phyloP scores from a whole-genome alignment of 2,329 filamentous ascomycete species.

The Gnomoniopsis smithogilvyi region DNA sequence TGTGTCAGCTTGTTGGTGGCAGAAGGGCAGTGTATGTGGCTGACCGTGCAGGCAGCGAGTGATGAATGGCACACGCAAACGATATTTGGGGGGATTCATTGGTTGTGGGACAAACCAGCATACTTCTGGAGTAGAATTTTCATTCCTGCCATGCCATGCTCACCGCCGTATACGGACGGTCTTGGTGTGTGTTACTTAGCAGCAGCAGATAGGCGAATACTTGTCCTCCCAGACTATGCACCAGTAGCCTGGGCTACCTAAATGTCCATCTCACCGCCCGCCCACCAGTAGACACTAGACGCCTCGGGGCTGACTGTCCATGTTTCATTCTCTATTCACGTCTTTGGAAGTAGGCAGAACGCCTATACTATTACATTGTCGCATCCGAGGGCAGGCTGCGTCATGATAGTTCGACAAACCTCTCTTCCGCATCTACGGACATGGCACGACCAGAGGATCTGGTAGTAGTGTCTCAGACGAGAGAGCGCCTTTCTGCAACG shows the following conservation, averaged over 20 bases:
- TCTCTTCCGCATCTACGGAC: neutral
- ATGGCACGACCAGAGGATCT: neutral
- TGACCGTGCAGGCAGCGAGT: neutral
- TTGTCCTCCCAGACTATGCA: slow-evolving; percentile 6
- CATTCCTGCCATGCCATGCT: neutral
- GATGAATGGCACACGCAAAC: too few species aligned
- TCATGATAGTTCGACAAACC: too few species aligned
- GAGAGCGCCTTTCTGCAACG: slow-evolving; percentile 14
- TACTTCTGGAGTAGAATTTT: too few species aligned
- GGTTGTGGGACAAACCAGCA: too few species aligned
- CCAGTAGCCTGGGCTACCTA: neutral
- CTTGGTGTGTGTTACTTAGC: neutral
- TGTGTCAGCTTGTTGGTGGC: too few species aligned
- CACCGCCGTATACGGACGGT: neutral
- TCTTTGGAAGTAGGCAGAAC: neutral
- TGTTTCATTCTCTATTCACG: neutral
- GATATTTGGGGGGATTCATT: too few species aligned
- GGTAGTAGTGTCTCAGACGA: neutral
- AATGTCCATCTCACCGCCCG: slow-evolving; percentile 11
- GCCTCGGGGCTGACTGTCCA: neutral
- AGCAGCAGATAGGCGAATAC: slow-evolving; percentile 3
- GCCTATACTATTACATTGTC: too few species aligned
- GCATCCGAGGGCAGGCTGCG: neutral
- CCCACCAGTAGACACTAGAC: neutral
- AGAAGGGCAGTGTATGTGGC: neutral